Evolutionary conservation across 2,329 filamentous ascomycete genomes (phyloP).

Genomic region (Fusarium multiceps): DNA sequence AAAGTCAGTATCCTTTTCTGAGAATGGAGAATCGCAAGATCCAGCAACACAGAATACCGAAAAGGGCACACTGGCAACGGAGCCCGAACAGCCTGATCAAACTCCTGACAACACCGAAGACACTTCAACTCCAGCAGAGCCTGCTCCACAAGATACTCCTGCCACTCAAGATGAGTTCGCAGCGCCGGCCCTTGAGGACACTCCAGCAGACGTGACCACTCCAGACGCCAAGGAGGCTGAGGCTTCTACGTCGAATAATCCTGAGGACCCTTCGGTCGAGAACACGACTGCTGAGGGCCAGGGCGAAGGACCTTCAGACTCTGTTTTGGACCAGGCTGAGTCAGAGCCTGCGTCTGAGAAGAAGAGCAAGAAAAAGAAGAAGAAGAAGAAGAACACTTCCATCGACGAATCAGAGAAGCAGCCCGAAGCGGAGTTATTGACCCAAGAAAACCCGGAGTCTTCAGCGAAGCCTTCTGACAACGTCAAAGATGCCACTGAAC

Average conservation of each 20-base stretch:
- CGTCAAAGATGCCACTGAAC: conserved; percentile 1
- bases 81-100: conserved; percentile 19
- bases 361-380: conserved; percentile 55
- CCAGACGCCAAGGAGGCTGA: conserved; percentile 15
- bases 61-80: conserved; percentile 10
- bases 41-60: conserved; percentile 17
- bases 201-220: background rate
- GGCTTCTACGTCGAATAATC: background rate
- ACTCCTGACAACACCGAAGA: conserved; percentile 4
- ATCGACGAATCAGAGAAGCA: conserved; percentile 32
- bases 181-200: background rate
- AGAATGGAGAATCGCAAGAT: conserved; percentile 23
- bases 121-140: background rate
- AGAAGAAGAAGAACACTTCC: conserved; percentile 42
- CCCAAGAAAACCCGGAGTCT: conserved; percentile 20
- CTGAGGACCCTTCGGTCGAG: background rate
- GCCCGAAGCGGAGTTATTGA: conserved; percentile 18
- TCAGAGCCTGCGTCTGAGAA: conserved; percentile 32
- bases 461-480: background rate
- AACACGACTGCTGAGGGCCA: conserved; percentile 7
- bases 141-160: background rate
- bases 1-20: conserved; percentile 37
- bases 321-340: conserved; percentile 3
- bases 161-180: background rate
- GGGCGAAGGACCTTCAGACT: conserved; percentile 4